A percentile compares a stretch with the other conserved stretches of the same genome.
These are phyloP conservation scores for Neckera pumila DNA, from an alignment of 225 moss, liverwort and hornwort genomes.

Conservation along the genomic window DNA sequence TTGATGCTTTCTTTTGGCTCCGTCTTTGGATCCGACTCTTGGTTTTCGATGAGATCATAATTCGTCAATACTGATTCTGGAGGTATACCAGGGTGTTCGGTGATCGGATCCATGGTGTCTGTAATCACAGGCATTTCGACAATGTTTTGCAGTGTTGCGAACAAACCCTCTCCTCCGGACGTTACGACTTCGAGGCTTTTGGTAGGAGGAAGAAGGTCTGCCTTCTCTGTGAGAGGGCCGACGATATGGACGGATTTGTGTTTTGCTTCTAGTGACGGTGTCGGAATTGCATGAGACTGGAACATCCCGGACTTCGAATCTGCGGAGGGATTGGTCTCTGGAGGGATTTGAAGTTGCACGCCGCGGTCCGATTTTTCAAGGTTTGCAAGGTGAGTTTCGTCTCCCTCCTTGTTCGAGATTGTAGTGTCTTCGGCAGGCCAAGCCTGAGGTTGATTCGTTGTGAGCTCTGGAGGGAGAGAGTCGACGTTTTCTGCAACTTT, in stretches of 20 bases:
- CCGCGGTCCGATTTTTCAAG: background rate
- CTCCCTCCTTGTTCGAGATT: background rate
- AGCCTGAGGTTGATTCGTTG: background rate
- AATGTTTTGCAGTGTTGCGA: background rate
- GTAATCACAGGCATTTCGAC: slow-evolving; percentile 3
- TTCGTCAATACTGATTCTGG: background rate
- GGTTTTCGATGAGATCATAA: background rate
- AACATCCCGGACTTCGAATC: background rate
- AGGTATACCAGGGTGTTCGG: background rate
- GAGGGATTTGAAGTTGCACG: background rate
- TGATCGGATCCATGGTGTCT: background rate
- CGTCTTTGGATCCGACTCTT: background rate
- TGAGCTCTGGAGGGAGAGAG: background rate
- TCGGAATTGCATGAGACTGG: background rate
- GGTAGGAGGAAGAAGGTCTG: background rate
- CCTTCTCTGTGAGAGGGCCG: background rate
- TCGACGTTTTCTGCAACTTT: background rate
- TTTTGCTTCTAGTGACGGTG: background rate
- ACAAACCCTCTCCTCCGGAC: background rate
- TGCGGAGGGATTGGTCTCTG: background rate
- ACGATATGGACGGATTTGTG: background rate
- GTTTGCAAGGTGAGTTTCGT: background rate
- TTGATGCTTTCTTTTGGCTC: background rate
- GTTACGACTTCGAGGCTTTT: background rate
- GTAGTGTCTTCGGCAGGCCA: background rate